A percentile compares a stretch with the other conserved stretches of the same genome.
Conservation (phyloP, 176 grass and related monocot genomes). For the Avena eriantha region DNA sequence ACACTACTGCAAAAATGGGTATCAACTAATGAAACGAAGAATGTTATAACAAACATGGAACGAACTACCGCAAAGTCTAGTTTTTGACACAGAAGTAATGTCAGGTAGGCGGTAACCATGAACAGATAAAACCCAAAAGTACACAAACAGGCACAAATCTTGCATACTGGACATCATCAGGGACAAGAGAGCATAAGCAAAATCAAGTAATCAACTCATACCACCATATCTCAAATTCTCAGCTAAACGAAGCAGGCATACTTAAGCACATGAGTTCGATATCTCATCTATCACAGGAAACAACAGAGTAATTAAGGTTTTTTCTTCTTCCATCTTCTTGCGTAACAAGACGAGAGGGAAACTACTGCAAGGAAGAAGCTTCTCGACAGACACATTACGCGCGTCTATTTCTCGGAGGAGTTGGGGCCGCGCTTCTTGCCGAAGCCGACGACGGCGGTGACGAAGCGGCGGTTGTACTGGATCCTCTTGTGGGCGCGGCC, state of each 20-base stretch:
- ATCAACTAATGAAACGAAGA: too few relatives aligned
- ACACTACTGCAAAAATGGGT: neutral
- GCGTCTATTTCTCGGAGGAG: conserved; percentile 81
- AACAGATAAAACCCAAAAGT: too few relatives aligned
- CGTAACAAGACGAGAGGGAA: conserved; percentile 14
- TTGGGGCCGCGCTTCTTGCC: conserved; percentile 93
- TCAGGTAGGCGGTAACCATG: too few relatives aligned
- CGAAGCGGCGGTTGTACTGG: conserved; percentile 95
- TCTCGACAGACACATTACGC: neutral
- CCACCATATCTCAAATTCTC: conserved; percentile 38
- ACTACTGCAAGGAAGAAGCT: conserved; percentile 30
- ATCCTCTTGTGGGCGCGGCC: conserved; percentile 86
- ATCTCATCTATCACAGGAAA: conserved; percentile 21
- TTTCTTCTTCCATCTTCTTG: neutral
- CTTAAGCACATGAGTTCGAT: conserved; percentile 22
- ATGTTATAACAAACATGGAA: neutral
- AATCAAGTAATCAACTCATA: conserved; percentile 3
- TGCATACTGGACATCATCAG: too few relatives aligned
- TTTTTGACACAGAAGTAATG: too few relatives aligned
- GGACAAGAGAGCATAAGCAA: neutral
- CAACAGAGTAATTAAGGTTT: conserved; percentile 17
- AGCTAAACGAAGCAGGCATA: conserved; percentile 23
- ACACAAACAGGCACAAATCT: too few relatives aligned
- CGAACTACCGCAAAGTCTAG: too few relatives aligned
- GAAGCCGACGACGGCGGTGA: conserved; percentile 87